Percentiles rank a stretch among this genome's conserved stretches.
phyloP scores from a whole-genome alignment of 495 filamentous ascomycete genomes.

The Parathielavia hyrcaniae region DNA sequence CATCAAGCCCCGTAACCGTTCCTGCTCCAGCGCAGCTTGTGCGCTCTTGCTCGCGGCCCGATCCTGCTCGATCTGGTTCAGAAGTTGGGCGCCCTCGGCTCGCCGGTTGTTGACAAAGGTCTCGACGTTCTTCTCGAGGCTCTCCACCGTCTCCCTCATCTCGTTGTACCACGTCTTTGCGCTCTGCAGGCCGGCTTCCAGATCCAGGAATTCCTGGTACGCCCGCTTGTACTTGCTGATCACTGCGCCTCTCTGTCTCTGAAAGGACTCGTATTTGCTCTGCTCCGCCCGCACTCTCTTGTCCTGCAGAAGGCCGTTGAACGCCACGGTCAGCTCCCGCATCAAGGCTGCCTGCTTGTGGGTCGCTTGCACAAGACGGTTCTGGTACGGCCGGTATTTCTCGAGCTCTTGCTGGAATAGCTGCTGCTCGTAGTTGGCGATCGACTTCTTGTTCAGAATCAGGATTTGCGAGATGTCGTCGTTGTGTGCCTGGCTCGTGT shows the following conservation, averaged over 20 bases:
- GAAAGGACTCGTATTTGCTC: slow-evolving; percentile 85
- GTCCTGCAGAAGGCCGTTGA: slow-evolving; percentile 84
- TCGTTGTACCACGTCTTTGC: slow-evolving; percentile 91
- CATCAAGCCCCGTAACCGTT: slow-evolving; percentile 83
- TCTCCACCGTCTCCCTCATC: slow-evolving; percentile 92
- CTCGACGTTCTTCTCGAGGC: slow-evolving; percentile 93
- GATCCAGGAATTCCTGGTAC: slow-evolving; percentile 85
- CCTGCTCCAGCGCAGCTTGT: slow-evolving; percentile 79
- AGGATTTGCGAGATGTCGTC: slow-evolving; percentile 96
- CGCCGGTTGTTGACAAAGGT: slow-evolving; percentile 92
- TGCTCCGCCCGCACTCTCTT: slow-evolving; percentile 91
- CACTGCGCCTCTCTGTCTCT: slow-evolving; percentile 71
- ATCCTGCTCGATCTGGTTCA: slow-evolving; percentile 79
- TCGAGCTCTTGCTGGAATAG: slow-evolving; percentile 92
- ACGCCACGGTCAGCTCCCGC: slow-evolving; percentile 88
- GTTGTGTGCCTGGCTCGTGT: slow-evolving; percentile 65
- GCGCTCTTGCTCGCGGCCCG: slow-evolving; percentile 59
- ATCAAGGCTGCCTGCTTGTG: slow-evolving; percentile 90
- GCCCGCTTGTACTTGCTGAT: slow-evolving; percentile 85
- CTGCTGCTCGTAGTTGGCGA: slow-evolving; percentile 78
- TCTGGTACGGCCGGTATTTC: slow-evolving; percentile 93
- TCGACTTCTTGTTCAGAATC: slow-evolving; percentile 94
- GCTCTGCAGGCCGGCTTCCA: slow-evolving; percentile 76
- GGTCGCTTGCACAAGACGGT: slow-evolving; percentile 78
- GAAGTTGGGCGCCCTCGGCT: slow-evolving; percentile 82